These are phyloP conservation scores for Adenanthera pavonina DNA, from an alignment of 306 rosid genomes.

Conservation along the genomic window DNA sequence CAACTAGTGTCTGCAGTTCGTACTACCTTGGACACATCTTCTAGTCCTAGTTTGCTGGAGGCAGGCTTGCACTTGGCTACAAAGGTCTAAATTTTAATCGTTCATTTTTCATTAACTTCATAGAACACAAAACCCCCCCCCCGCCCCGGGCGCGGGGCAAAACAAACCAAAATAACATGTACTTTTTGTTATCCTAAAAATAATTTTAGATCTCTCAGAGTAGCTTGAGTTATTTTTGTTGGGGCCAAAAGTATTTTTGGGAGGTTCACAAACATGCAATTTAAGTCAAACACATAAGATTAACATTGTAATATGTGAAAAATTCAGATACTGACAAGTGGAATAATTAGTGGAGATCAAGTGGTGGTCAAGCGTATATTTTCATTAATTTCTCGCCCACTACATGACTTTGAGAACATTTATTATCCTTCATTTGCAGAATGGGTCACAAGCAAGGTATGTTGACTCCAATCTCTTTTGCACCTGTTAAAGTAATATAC, in stretches of 20 bases:
- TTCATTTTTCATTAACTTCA: constrained; percentile 19
- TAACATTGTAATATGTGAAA: constrained; percentile 37
- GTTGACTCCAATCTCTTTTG: constrained; percentile 30
- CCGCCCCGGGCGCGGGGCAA: too few relatives aligned
- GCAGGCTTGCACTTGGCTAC: constrained; percentile 97
- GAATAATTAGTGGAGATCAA: constrained; percentile 92
- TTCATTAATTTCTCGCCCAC: constrained; percentile 86
- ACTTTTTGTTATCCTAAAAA: constrained; percentile 21
- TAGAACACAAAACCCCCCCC: neutral
- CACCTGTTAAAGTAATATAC: neutral
- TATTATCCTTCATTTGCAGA: constrained; percentile 99
- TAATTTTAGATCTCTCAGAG: neutral
- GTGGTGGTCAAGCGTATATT: constrained; percentile 87
- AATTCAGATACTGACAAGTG: constrained; percentile 88
- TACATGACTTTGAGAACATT: constrained; percentile 85
- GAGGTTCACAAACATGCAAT: constrained; percentile 16
- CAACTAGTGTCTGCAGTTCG: constrained; percentile 97
- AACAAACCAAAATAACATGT: neutral
- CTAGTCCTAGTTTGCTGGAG: constrained; percentile 94
- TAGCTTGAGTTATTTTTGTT: constrained; percentile 7
- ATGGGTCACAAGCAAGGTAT: constrained; percentile 97
- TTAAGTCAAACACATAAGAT: neutral
- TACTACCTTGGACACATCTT: constrained; percentile 82
- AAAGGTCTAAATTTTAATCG: constrained; percentile 59
- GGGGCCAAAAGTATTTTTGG: constrained; percentile 21